phyloP scores from a whole-genome alignment of 768 basidiomycete species.

The Leccinum broughii region DNA sequence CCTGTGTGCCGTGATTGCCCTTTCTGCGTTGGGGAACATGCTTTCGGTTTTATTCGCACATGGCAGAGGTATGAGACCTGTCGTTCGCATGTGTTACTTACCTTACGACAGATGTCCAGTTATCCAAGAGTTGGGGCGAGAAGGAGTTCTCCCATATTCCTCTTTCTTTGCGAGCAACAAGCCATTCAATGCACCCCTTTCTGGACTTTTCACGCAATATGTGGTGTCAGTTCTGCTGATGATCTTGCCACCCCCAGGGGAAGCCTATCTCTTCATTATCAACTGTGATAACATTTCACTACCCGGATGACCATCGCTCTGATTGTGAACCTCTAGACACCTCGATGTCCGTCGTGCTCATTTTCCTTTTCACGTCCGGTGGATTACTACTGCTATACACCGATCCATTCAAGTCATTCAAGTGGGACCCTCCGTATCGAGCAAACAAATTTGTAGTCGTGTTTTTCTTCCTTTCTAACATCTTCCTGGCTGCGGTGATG shows the following conservation, averaged over 20 bases:
- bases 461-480: constrained; percentile 63
- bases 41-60: constrained; percentile 65
- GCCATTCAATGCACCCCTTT: constrained; percentile 66
- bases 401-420: constrained; percentile 39
- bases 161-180: constrained; percentile 69
- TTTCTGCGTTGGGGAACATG: constrained; percentile 66
- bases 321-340: constrained; percentile 40
- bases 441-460: constrained; percentile 49
- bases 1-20: constrained; percentile 59
- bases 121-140: constrained; percentile 71
- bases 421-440: constrained; percentile 68
- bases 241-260: constrained; percentile 62
- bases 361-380: constrained; percentile 59
- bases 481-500: constrained; percentile 63
- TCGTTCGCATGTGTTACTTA: neutral
- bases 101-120: constrained; percentile 39
- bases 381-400: constrained; percentile 66
- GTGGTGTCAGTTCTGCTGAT: constrained; percentile 56
- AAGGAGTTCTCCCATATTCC: constrained; percentile 67
- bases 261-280: constrained; percentile 72
- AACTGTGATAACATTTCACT: constrained; percentile 42
- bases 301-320: neutral
- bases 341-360: constrained; percentile 56
- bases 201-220: constrained; percentile 65
- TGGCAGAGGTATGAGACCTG: constrained; percentile 51